phyloP scores from a whole-genome alignment of 768 basidiomycete genomes.

The Boletales sp. region DNA sequence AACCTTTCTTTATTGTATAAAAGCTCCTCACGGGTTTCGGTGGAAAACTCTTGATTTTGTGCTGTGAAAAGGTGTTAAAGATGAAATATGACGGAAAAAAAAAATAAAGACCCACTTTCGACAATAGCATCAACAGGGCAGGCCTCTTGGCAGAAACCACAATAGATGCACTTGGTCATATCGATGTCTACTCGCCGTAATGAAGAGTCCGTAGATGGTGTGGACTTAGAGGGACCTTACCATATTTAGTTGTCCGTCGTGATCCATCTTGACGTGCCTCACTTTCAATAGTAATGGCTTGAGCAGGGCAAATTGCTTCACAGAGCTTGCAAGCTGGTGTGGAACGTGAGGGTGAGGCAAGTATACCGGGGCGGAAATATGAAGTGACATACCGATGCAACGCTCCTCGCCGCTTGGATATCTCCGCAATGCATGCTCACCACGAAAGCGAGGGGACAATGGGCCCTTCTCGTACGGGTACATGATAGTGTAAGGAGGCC shows the following conservation, averaged over 20 bases:
- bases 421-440: slow-evolving; percentile 93
- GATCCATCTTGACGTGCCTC: slow-evolving; percentile 95
- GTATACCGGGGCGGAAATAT: background rate
- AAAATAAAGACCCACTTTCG: slow-evolving; percentile 65
- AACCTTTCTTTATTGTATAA: slow-evolving; percentile 99
- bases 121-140: slow-evolving; percentile 99
- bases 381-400: slow-evolving; percentile 78
- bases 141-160: slow-evolving; percentile 99
- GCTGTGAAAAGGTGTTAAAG: slow-evolving; percentile 44
- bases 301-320: slow-evolving; percentile 98
- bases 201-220: background rate
- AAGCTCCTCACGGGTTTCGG: slow-evolving; percentile 96
- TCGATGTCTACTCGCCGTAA: slow-evolving; percentile 71
- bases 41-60: slow-evolving; percentile 96
- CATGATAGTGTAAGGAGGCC: slow-evolving; percentile 98
- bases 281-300: slow-evolving; percentile 99
- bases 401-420: slow-evolving; percentile 98
- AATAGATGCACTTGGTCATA: slow-evolving; percentile 99
- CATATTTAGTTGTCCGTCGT: slow-evolving; percentile 96
- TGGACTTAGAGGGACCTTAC: slow-evolving; percentile 37
- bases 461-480: slow-evolving; percentile 99
- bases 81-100: slow-evolving; percentile 7
- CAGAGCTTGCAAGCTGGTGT: slow-evolving; percentile 92
- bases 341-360: slow-evolving; percentile 11
- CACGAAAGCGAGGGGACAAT: slow-evolving; percentile 94